These are phyloP conservation scores for Metschnikowia santaceciliae DNA, from an alignment of 805 yeast species.

Conservation along the genomic window DNA sequence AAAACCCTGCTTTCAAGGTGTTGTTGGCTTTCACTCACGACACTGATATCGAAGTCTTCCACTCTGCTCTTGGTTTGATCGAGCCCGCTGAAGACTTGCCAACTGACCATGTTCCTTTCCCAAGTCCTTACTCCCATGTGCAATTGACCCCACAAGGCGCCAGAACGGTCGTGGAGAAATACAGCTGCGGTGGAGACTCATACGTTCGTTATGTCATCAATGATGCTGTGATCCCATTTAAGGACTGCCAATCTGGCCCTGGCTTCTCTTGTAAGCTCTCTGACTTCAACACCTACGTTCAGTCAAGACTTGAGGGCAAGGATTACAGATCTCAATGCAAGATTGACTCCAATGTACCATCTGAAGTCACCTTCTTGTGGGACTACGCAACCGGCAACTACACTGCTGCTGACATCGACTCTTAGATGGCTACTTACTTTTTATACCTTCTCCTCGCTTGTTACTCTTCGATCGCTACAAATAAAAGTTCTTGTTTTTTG, in stretches of 20 bases:
- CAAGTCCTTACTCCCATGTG: constrained; percentile 42
- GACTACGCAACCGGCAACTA: constrained; percentile 27
- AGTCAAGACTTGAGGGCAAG: constrained; percentile 24
- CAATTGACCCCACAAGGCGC: constrained; percentile 41
- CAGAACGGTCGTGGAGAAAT: constrained; percentile 36
- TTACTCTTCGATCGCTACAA: constrained; percentile 1
- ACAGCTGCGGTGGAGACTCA: constrained; percentile 24
- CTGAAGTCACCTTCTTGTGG: constrained; percentile 39
- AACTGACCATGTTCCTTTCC: constrained; percentile 44
- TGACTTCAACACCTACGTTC: constrained; percentile 29
- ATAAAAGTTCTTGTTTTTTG: background rate
- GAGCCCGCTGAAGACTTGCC: constrained; percentile 43
- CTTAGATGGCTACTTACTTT: background rate
- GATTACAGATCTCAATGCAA: constrained; percentile 28
- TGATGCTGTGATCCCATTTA: constrained; percentile 38
- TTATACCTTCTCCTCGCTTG: background rate
- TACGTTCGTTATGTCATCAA: constrained; percentile 39
- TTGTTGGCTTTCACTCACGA: constrained; percentile 77
- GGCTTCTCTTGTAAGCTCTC: constrained; percentile 40
- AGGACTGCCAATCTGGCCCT: constrained; percentile 35
- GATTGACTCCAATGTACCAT: constrained; percentile 19
- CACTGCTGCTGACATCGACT: constrained; percentile 21
- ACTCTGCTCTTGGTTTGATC: constrained; percentile 61
- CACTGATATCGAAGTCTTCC: constrained; percentile 55
- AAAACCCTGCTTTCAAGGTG: constrained; percentile 44